A percentile compares a stretch with the other conserved stretches of the same genome.
Evolutionary conservation across 306 rosid genomes (phyloP).

Genomic region (Styphnolobium japonicum): DNA sequence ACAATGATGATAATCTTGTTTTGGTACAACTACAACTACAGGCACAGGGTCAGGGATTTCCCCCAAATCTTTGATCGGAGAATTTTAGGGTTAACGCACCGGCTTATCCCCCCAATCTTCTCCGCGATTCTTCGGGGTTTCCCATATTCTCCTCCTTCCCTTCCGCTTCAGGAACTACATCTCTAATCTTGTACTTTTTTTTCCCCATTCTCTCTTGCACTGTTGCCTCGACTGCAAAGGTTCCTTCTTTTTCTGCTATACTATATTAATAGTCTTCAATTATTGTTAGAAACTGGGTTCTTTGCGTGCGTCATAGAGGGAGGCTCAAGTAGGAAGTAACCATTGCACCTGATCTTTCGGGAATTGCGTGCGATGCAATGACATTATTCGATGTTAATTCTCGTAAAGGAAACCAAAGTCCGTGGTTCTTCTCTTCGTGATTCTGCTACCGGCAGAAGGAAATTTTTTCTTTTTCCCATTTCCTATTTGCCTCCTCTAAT

Average conservation of each 20-base stretch:
- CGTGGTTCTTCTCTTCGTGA: neutral
- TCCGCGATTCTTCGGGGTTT: conserved; percentile 7
- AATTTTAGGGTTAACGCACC: conserved; percentile 64
- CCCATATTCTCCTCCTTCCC: neutral
- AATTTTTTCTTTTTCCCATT: neutral
- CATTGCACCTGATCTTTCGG: neutral
- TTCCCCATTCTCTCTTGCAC: neutral
- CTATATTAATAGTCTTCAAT: neutral
- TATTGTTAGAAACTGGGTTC: too few relatives aligned
- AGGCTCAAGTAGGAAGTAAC: too few relatives aligned
- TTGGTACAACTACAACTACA: neutral
- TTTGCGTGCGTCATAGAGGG: too few relatives aligned
- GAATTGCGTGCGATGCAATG: neutral
- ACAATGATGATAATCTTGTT: too few relatives aligned
- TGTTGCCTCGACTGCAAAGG: conserved; percentile 43
- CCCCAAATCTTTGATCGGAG: conserved; percentile 39
- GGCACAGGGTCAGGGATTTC: too few relatives aligned
- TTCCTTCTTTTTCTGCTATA: conserved; percentile 20
- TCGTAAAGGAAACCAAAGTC: neutral
- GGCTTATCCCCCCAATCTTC: conserved; percentile 23
- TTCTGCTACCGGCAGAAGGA: neutral
- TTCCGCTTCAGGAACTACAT: neutral
- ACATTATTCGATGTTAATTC: conserved; percentile 6
- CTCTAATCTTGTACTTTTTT: neutral
- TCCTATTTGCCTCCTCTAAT: neutral